Conservation (phyloP, 805 yeast species). For the Candida wancherniae region DNA sequence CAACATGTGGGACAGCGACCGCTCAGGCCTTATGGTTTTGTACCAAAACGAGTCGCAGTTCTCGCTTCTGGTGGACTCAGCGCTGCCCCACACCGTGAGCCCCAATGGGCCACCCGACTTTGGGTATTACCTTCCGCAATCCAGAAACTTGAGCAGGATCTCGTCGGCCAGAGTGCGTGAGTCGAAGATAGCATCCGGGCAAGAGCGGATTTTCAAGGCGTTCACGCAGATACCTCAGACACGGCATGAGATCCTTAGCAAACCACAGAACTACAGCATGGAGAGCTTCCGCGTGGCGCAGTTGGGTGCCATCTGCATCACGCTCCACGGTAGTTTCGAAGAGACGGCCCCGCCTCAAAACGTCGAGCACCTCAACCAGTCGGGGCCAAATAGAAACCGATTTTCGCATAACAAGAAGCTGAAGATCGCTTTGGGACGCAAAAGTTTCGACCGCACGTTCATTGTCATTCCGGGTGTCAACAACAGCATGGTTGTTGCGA, state of each 20-base stretch:
- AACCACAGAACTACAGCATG: slow-evolving; percentile 66
- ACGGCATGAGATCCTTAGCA: slow-evolving; percentile 59
- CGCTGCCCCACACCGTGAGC: slow-evolving; percentile 49
- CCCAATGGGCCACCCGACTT: slow-evolving; percentile 38
- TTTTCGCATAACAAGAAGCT: slow-evolving; percentile 19
- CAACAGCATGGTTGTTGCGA: slow-evolving; percentile 75
- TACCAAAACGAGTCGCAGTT: slow-evolving; percentile 84
- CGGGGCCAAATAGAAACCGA: slow-evolving; percentile 15
- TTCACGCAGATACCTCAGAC: slow-evolving; percentile 75
- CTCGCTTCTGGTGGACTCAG: slow-evolving; percentile 70
- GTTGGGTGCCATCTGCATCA: slow-evolving; percentile 70
- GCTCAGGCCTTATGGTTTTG: slow-evolving; percentile 63
- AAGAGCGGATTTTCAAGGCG: slow-evolving; percentile 52
- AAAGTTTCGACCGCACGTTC: slow-evolving; percentile 84
- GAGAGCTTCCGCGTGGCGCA: slow-evolving; percentile 71
- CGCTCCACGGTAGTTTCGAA: slow-evolving; percentile 79
- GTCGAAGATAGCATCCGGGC: slow-evolving; percentile 63
- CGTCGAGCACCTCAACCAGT: slow-evolving; percentile 18
- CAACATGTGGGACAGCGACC: slow-evolving; percentile 75
- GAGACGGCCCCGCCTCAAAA: slow-evolving; percentile 59
- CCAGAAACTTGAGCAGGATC: slow-evolving; percentile 72
- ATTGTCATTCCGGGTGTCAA: slow-evolving; percentile 67
- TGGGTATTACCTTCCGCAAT: slow-evolving; percentile 64
- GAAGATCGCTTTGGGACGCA: slow-evolving; percentile 43
- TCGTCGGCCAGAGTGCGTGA: slow-evolving; percentile 50